These are phyloP conservation scores for Candida smagusa DNA, from an alignment of 1,139 yeast genomes.

Conservation along the genomic window DNA sequence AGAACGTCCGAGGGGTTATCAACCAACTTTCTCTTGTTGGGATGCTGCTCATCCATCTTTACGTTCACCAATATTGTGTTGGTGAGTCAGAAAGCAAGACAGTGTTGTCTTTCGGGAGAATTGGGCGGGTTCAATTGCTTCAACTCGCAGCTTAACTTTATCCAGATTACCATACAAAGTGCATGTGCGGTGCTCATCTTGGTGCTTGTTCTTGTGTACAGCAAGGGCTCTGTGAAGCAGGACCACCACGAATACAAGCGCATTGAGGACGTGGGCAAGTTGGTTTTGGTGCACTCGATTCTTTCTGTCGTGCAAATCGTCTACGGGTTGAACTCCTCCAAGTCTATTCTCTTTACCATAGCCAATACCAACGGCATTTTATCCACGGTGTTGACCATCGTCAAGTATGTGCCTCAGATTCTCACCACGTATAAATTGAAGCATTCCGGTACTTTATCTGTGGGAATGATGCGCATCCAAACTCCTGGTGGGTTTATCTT, in stretches of 20 bases:
- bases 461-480: constrained; percentile 81
- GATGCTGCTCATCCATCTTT: constrained; percentile 69
- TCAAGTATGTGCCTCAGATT: constrained; percentile 82
- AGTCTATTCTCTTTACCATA: constrained; percentile 25
- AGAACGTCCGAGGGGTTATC: constrained; percentile 77
- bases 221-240: constrained; percentile 45
- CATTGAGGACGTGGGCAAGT: constrained; percentile 40
- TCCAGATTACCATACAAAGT: constrained; percentile 71
- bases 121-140: constrained; percentile 57
- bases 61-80: constrained; percentile 67
- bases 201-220: constrained; percentile 48
- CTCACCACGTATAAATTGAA: constrained; percentile 64
- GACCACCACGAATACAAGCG: constrained; percentile 42
- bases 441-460: constrained; percentile 78
- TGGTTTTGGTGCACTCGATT: constrained; percentile 34
- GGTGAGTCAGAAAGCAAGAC: constrained; percentile 52
- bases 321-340: constrained; percentile 24
- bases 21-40: constrained; percentile 67
- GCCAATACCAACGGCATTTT: constrained; percentile 65
- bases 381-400: constrained; percentile 58
- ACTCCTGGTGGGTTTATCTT: constrained; percentile 88
- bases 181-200: constrained; percentile 61
- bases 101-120: constrained; percentile 45
- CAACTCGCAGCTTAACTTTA: constrained; percentile 64
- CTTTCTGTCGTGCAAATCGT: constrained; percentile 33